Base-by-base conservation (phyloP, 1,139 yeast genomes). In the Geotrichum citri-aurantii region DNA sequence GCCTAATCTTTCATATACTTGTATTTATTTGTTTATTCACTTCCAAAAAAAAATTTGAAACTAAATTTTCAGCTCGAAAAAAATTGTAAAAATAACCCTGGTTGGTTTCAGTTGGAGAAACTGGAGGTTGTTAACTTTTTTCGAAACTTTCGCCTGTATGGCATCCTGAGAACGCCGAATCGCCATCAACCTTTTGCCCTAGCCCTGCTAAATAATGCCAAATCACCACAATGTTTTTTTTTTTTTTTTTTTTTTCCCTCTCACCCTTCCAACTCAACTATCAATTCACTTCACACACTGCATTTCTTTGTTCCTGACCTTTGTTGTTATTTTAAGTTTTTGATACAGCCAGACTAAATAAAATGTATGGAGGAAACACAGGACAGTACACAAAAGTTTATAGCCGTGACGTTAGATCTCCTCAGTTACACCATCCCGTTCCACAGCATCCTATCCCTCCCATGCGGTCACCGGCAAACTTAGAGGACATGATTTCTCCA, bases 391-490 rank as follows among this genome's bases (percentile, higher is more conserved):
- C 44, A 4, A 44, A 48, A 40, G 56, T 47, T 23, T 54, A 50
- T 26, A 50, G 11, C 26, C 50, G 56, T 14, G 55, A 54, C 27
- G 40, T 57, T 21, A 62, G 52, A 17, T 64, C 73, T 2, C 79
- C 79, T 26, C 79, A 79, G 7, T 66, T 77, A 58, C 79, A 76
- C 63, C 79, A 77, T 58, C 79, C 80, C 7, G 74, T 76, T 12
- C 80, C 80, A 8, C 79, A 76, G 69, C 79, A 77, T 61, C 76
- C 79, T 7, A 73, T 76, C 50, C 76, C 76, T 21, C 72, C 74
- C 42, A 69, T 72, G 64, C 65, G 72, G 48, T 69, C 74, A 27
- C 74, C 75, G 2, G 73, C 74, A 3, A 73, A 72, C n/a, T 60
- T 65, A 7, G 70, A 67, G 14, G 65, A 61, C 14, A 46, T 48